Evolutionary conservation across 805 yeast genomes (phyloP).

Genomic region (Saccharomyces paradoxus): DNA sequence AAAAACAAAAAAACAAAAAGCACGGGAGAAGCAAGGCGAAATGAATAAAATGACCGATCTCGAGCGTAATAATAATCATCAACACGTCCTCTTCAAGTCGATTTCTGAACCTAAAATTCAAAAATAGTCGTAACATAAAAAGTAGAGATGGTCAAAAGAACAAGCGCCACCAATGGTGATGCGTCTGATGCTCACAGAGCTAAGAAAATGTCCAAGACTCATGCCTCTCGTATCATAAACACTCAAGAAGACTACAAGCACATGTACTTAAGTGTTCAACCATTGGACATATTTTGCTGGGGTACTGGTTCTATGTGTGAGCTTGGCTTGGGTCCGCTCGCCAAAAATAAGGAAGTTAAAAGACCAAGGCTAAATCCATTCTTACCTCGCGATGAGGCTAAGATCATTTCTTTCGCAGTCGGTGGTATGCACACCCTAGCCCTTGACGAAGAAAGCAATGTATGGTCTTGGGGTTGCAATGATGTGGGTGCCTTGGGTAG

Average conservation of each 20-base stretch:
- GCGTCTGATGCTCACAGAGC: slow-evolving; percentile 1
- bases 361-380: slow-evolving; percentile 88
- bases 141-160: slow-evolving; percentile 14
- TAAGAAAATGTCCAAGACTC: slow-evolving; percentile 16
- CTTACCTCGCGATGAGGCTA: slow-evolving; percentile 51
- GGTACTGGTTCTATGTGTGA: slow-evolving; percentile 98
- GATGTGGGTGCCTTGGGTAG: slow-evolving; percentile 90
- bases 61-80: neutral
- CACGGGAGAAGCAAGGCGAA: neutral
- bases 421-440: slow-evolving; percentile 96
- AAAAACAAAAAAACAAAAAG: neutral
- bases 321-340: slow-evolving; percentile 92
- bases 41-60: neutral
- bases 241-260: slow-evolving; percentile 30
- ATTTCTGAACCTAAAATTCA: neutral
- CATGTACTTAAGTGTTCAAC: slow-evolving; percentile 28
- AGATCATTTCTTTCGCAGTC: slow-evolving; percentile 78
- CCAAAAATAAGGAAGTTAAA: slow-evolving; percentile 85
- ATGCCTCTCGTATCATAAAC: slow-evolving; percentile 20
- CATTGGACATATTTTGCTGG: slow-evolving; percentile 80
- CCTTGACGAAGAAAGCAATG: slow-evolving; percentile 58
- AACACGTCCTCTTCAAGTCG: neutral
- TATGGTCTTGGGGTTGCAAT: slow-evolving; percentile 99
- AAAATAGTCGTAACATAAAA: neutral
- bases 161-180: slow-evolving; percentile 1